Evolutionary conservation across 148 eudicot genomes (phyloP), one percentile per base, ranked within the genome.

Genomic region (Fagopyrum tataricum): DNA sequence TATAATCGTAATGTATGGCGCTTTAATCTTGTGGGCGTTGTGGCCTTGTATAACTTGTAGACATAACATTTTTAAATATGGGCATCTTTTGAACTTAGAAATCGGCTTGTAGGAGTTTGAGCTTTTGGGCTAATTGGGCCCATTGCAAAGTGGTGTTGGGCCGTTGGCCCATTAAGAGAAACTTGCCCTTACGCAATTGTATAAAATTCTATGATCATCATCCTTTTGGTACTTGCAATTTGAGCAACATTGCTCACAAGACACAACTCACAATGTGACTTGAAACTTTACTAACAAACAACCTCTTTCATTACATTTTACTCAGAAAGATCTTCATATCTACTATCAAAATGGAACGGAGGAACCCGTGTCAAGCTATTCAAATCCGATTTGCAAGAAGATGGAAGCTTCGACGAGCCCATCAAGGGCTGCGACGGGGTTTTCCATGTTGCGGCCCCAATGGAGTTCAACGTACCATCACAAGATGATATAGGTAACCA

Each of bases 361-460:
- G 49, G 78, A 70, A 85, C 74, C 17, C 77, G 78, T 17, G 42
- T 92, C 72, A 86, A 82, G 47, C 73, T 92, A 15, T 90, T 87
- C 71, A 79, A 75, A 79, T 88, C 92, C 51, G 88, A 92, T 78
- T 81, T 92, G 71, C 84, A 78, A 4, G 85, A 90, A 46, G 91
- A 89, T 81, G 96, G 97, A 6, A 92, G 97, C 82, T 92, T 85
- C 44, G 89, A 92, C 37, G 92, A 90, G 9, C 92, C 92, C 17
- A 79, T 92, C 7, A 74, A 76, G 72, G 89, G 88, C 2, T 92
- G 97, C 74, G 80, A 77, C 67, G 96, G 96, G 14, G 89, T 92
- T 6, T 92, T 92, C 75, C 95, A 90, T 80, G 89, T 89, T 74
- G 95, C 97, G 6, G 97, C 97, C 49, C 76, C 89, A 3, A 88